Evolutionary conservation across 2,329 filamentous ascomycete species (phyloP).

Genomic region (Uncinocarpus reesii): DNA sequence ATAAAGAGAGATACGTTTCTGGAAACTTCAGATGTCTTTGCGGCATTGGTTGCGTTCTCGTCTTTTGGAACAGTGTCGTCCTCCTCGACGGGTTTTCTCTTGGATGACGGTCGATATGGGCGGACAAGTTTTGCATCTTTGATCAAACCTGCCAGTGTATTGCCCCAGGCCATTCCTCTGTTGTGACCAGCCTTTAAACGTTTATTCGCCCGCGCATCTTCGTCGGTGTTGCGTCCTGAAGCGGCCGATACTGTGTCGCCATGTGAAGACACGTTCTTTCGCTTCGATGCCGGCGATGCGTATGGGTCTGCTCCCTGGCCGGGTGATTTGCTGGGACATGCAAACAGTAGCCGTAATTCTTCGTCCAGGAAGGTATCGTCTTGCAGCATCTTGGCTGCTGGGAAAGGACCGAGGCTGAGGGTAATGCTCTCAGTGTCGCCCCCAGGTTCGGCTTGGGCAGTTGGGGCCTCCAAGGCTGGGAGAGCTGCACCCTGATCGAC

Average conservation of each 20-base stretch:
- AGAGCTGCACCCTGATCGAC: not conserved
- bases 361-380: not conserved
- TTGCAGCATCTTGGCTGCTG: not conserved
- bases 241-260: not conserved
- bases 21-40: slow-evolving; percentile 14
- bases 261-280: not conserved
- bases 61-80: not conserved
- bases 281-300: not conserved
- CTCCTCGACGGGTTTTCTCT: not conserved
- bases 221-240: not conserved
- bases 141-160: slow-evolving; percentile 6
- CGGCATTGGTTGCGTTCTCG: not conserved
- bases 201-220: not conserved
- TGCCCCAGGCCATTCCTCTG: slow-evolving; percentile 6
- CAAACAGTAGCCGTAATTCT: not conserved
- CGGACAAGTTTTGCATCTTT: slow-evolving; percentile 7
- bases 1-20: slow-evolving; percentile 18
- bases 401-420: not conserved
- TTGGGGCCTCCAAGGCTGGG: not conserved
- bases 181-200: too few species aligned
- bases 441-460: not conserved
- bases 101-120: not conserved
- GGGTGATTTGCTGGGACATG: not conserved
- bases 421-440: not conserved
- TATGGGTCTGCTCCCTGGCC: not conserved